These are phyloP conservation scores for Botrytis porri DNA, from an alignment of 2,329 filamentous ascomycete species.

Conservation along the genomic window DNA sequence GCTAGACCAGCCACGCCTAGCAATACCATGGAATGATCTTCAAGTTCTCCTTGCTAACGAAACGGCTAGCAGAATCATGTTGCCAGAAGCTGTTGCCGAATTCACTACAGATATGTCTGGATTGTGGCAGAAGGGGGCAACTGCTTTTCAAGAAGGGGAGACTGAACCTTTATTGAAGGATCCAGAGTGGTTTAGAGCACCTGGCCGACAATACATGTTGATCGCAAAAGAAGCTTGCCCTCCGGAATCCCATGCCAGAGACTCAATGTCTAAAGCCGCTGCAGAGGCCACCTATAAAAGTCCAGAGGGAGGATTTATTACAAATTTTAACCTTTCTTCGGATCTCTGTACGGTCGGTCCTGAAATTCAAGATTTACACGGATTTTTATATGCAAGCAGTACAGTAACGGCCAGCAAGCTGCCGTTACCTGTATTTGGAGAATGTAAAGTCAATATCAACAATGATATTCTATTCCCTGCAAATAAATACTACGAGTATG, in stretches of 20 bases:
- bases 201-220: constrained; percentile 56
- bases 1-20: constrained; percentile 61
- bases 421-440: constrained; percentile 59
- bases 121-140: constrained; percentile 28
- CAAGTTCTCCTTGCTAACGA: constrained; percentile 50
- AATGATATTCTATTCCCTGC: constrained; percentile 64
- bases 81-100: constrained; percentile 43
- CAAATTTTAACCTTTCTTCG: constrained; percentile 56
- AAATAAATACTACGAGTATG: constrained; percentile 57
- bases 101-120: constrained; percentile 44
- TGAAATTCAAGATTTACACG: constrained; percentile 48
- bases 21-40: constrained; percentile 58
- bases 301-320: constrained; percentile 50
- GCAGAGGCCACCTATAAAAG: constrained; percentile 43
- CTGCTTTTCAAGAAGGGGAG: constrained; percentile 27
- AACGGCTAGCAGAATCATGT: constrained; percentile 44
- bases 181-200: constrained; percentile 34
- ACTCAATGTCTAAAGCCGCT: constrained; percentile 36
- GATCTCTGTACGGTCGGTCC: constrained; percentile 59
- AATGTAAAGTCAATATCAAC: constrained; percentile 61
- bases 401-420: constrained; percentile 51
- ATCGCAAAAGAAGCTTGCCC: constrained; percentile 55
- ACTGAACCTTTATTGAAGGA: constrained; percentile 24
- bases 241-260: constrained; percentile 50
- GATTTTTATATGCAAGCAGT: constrained; percentile 54